A percentile compares a stretch with the other conserved stretches of the same genome.
Conservation (phyloP, 2,329 filamentous ascomycete genomes). For the Aspergillus terreus region DNA sequence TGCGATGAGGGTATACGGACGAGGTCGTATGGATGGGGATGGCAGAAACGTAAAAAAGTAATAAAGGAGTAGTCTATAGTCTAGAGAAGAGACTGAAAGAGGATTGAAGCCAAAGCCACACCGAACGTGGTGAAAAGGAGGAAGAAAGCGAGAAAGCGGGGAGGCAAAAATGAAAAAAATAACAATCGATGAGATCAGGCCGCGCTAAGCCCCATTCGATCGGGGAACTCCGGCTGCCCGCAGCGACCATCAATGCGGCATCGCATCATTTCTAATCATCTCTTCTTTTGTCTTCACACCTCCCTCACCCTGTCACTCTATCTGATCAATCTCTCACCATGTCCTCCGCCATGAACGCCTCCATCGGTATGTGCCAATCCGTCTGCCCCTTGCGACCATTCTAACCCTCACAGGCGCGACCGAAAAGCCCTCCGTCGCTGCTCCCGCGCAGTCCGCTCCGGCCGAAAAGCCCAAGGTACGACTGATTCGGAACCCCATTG, state of each 20-base stretch:
- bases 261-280: constrained; percentile 15
- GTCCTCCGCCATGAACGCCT: background rate
- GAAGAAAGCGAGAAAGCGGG: background rate
- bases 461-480: constrained; percentile 39
- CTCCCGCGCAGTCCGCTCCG: constrained; percentile 19
- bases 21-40: background rate
- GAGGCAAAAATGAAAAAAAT: background rate
- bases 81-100: background rate
- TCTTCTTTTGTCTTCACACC: background rate
- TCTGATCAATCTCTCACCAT: constrained; percentile 1
- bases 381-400: background rate
- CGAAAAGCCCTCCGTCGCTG: constrained; percentile 21
- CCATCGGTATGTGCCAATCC: background rate
- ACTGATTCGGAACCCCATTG: background rate
- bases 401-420: constrained; percentile 5
- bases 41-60: background rate
- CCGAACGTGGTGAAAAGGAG: background rate
- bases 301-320: background rate
- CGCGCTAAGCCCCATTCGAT: constrained; percentile 4
- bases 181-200: background rate
- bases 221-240: constrained; percentile 13
- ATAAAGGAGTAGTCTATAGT: background rate
- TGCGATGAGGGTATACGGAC: background rate
- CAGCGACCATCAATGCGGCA: constrained; percentile 14
- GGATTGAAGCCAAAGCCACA: background rate